Evolutionary conservation across 2,329 filamentous ascomycete species (phyloP).

Genomic region (Pseudopithomyces chartarum): DNA sequence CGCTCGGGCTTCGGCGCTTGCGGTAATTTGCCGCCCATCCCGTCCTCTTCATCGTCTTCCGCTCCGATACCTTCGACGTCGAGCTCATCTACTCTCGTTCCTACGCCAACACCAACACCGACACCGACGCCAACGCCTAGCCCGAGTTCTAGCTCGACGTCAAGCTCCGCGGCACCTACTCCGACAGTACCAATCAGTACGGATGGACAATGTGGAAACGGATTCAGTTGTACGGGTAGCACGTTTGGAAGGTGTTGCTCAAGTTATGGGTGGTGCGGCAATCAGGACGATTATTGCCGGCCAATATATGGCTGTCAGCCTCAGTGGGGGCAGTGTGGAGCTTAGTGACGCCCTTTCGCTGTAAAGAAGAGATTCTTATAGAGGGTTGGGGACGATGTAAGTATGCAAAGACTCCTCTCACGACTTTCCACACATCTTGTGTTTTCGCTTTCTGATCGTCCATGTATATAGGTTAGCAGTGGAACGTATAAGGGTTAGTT

Average conservation of each 20-base stretch:
- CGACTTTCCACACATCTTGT: too few relatives aligned
- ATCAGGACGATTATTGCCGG: slow-evolving; percentile 26
- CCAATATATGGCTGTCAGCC: slow-evolving; percentile 26
- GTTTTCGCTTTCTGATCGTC: too few relatives aligned
- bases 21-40: slow-evolving; percentile 18
- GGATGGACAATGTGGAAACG: slow-evolving; percentile 33
- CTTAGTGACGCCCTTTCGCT: neutral
- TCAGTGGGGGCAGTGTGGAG: slow-evolving; percentile 25
- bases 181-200: slow-evolving; percentile 29
- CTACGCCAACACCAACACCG: slow-evolving; percentile 16
- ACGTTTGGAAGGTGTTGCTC: slow-evolving; percentile 33
- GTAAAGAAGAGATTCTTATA: too few relatives aligned
- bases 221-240: slow-evolving; percentile 25
- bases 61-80: slow-evolving; percentile 15
- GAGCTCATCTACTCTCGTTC: neutral
- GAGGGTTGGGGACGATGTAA: too few relatives aligned
- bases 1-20: slow-evolving; percentile 30
- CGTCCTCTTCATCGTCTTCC: slow-evolving; percentile 16
- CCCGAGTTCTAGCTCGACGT: slow-evolving; percentile 12
- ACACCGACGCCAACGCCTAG: slow-evolving; percentile 20
- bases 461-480: too few relatives aligned
- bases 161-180: slow-evolving; percentile 20
- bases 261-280: slow-evolving; percentile 33
- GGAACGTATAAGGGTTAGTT: too few relatives aligned
- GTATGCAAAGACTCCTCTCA: too few relatives aligned